These are phyloP conservation scores for Globisporangium cylindrosporum DNA, from an alignment of 352 stramenopile genomes.

Conservation along the genomic window DNA sequence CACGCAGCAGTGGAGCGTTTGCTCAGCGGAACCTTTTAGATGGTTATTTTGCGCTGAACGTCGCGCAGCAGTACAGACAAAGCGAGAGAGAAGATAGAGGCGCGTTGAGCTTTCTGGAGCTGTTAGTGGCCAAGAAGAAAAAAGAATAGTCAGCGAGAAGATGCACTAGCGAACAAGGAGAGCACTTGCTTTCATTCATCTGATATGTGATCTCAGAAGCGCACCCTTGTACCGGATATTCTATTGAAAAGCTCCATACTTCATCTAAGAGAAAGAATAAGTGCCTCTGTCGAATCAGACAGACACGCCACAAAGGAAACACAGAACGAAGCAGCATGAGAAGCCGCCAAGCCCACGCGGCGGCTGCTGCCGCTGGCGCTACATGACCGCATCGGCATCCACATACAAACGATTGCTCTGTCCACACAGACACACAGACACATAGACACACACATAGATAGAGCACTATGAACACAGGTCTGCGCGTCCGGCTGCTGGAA, in stretches of 20 bases:
- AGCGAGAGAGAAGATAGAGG: neutral
- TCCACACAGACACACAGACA: neutral
- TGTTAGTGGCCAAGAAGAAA: neutral
- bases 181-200: neutral
- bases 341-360: neutral
- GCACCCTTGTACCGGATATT: neutral
- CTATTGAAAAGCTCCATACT: neutral
- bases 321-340: neutral
- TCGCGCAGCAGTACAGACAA: neutral
- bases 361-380: neutral
- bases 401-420: neutral
- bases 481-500: constrained; percentile 59
- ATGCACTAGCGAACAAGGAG: neutral
- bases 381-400: neutral
- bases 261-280: neutral
- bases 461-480: constrained; percentile 10
- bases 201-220: neutral
- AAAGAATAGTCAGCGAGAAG: neutral
- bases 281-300: neutral
- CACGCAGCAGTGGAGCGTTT: constrained; percentile 88
- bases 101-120: neutral
- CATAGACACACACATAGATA: neutral
- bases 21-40: constrained; percentile 65
- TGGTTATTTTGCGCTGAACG: neutral
- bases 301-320: neutral